Conservation (phyloP, 2,329 filamentous ascomycete species). For the Colletotrichum orbiculare region DNA sequence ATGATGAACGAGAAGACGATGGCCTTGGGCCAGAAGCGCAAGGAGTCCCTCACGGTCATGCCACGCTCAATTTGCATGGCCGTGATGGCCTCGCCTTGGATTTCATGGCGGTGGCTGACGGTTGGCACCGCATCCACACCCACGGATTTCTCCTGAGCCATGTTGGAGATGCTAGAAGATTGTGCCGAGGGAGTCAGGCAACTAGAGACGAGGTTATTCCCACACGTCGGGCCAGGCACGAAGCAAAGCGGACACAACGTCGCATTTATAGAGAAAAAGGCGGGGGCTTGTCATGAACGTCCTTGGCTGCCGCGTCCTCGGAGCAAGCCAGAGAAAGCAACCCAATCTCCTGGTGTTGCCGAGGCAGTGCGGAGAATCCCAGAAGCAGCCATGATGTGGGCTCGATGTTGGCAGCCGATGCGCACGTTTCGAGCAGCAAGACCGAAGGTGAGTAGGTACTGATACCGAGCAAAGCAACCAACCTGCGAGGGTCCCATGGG, state of each 20-base stretch:
- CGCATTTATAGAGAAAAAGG: constrained; percentile 26
- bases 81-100: constrained; percentile 31
- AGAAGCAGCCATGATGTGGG: constrained; percentile 6
- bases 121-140: constrained; percentile 27
- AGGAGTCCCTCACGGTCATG: constrained; percentile 38
- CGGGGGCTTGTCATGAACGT: constrained; percentile 6
- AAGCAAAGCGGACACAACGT: constrained; percentile 7
- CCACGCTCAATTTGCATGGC: constrained; percentile 38
- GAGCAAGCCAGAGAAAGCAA: constrained; percentile 3
- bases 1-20: constrained; percentile 40
- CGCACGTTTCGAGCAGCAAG: constrained; percentile 24
- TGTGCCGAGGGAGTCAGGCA: background rate
- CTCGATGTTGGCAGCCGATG: constrained; percentile 7
- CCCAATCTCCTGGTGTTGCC: constrained; percentile 24
- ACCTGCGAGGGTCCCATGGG: constrained; percentile 29
- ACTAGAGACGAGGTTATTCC: constrained; percentile 27
- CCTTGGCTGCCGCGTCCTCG: constrained; percentile 3
- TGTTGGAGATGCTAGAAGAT: constrained; percentile 1
- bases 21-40: constrained; percentile 39
- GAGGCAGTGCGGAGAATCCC: constrained; percentile 31
- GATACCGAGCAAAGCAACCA: no score
- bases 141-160: constrained; percentile 30
- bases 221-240: background rate
- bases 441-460: constrained; percentile 4
- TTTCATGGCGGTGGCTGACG: constrained; percentile 23